These are phyloP conservation scores for Thermochaetoides thermophila DNA, from an alignment of 495 filamentous ascomycete genomes.

Conservation along the genomic window DNA sequence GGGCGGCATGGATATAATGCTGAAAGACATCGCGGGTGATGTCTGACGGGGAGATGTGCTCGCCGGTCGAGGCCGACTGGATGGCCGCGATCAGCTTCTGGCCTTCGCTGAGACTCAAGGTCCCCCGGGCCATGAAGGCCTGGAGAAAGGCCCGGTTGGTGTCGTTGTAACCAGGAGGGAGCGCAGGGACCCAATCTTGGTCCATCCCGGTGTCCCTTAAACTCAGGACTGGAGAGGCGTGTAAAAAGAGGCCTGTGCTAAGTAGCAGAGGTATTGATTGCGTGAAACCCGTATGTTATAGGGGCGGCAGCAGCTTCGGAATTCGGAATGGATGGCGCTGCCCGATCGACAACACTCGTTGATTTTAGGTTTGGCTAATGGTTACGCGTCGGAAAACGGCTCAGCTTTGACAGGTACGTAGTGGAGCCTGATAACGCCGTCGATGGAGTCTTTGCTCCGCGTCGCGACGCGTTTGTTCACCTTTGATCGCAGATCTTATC, in stretches of 20 bases:
- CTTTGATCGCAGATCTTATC: too few relatives aligned
- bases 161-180: conserved; percentile 32
- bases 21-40: conserved; percentile 55
- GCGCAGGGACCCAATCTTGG: conserved; percentile 15
- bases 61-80: conserved; percentile 31
- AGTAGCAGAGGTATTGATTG: too few relatives aligned
- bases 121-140: conserved; percentile 65
- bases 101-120: conserved; percentile 59
- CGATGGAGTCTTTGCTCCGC: too few relatives aligned
- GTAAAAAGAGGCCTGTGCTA: background rate
- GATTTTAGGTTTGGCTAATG: too few relatives aligned
- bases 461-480: too few relatives aligned
- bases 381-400: too few relatives aligned
- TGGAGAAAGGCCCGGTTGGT: conserved; percentile 87
- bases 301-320: too few relatives aligned
- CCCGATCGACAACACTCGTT: too few relatives aligned
- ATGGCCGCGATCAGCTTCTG: conserved; percentile 65
- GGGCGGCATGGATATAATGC: conserved; percentile 52
- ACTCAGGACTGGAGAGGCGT: background rate
- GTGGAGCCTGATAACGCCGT: too few relatives aligned
- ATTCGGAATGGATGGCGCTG: too few relatives aligned
- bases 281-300: too few relatives aligned
- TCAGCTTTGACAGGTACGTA: too few relatives aligned
- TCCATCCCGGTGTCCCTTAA: conserved; percentile 7
- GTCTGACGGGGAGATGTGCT: conserved; percentile 26